A percentile compares a stretch with the other conserved stretches of the same genome.
These are phyloP conservation scores for Penicillium sp. DNA, from an alignment of 2,329 filamentous ascomycete species.

Conservation along the genomic window DNA sequence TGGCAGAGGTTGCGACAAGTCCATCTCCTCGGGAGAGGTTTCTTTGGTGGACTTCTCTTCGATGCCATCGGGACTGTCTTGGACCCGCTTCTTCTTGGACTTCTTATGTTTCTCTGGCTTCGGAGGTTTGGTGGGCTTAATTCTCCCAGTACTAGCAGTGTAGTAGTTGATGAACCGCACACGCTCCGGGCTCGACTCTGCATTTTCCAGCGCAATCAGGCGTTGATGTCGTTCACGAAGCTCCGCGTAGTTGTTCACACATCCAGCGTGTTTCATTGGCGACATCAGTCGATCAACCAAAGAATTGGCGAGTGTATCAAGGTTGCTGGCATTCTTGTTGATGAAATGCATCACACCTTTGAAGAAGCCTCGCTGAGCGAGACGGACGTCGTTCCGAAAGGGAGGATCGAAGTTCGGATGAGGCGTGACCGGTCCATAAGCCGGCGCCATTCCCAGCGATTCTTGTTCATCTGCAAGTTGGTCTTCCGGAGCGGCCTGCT, in stretches of 20 bases:
- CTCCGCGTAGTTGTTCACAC: conserved; percentile 68
- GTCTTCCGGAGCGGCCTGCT: conserved; percentile 14
- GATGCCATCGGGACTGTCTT: conserved; percentile 25
- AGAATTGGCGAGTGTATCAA: conserved; percentile 51
- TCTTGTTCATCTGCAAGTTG: conserved; percentile 15
- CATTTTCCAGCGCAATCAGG: conserved; percentile 65
- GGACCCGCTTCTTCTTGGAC: background rate
- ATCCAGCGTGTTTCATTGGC: conserved; percentile 76
- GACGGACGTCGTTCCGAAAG: conserved; percentile 66
- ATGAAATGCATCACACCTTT: conserved; percentile 66
- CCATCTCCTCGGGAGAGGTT: background rate
- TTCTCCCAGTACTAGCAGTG: conserved; percentile 67
- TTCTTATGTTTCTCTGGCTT: conserved; percentile 26
- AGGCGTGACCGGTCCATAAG: conserved; percentile 17
- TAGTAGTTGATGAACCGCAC: conserved; percentile 85
- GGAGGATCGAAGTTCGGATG: conserved; percentile 66
- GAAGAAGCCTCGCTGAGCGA: conserved; percentile 61
- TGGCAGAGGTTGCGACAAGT: background rate
- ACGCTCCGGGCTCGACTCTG: conserved; percentile 44
- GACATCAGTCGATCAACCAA: conserved; percentile 69
- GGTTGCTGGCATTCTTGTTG: conserved; percentile 69
- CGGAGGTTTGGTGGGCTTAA: too few species aligned
- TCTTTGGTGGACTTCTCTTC: conserved; percentile 13
- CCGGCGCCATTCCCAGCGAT: conserved; percentile 14
- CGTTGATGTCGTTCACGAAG: conserved; percentile 64